Conservation (phyloP, 106 monocot species). For the Narthecium ossifragum region DNA sequence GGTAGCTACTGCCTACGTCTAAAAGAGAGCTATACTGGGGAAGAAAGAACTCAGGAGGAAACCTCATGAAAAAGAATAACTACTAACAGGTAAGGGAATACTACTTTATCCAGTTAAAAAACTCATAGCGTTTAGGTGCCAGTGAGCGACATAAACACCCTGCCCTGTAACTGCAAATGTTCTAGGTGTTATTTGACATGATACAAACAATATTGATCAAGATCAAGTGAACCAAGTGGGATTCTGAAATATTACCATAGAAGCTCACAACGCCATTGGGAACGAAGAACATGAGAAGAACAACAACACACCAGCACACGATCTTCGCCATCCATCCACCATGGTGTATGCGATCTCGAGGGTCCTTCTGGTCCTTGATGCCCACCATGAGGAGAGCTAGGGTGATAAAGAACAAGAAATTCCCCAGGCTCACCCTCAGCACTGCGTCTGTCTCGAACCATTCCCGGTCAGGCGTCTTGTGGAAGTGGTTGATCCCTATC, state of each 20-base stretch:
- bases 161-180: no score
- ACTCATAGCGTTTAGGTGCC: no score
- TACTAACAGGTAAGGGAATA: no score
- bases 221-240: no score
- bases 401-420: conserved; percentile 90
- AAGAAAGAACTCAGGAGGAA: no score
- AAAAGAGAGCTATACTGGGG: no score
- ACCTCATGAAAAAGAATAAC: no score
- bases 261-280: conserved; percentile 77
- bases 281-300: conserved; percentile 82
- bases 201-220: no score
- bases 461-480: conserved; percentile 78
- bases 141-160: no score
- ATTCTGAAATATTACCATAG: conserved; percentile 38
- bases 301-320: conserved; percentile 73
- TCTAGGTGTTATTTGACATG: no score
- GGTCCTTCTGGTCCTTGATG: conserved; percentile 95
- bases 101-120: no score
- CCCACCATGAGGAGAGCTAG: conserved; percentile 78
- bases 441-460: conserved; percentile 99
- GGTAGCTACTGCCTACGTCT: no score
- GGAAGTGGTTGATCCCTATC: conserved; percentile 97
- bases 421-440: conserved; percentile 90
- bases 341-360: conserved; percentile 80
- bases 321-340: conserved; percentile 97